Conservation (phyloP, 2,329 filamentous ascomycete genomes). For the Metarhizium album region DNA sequence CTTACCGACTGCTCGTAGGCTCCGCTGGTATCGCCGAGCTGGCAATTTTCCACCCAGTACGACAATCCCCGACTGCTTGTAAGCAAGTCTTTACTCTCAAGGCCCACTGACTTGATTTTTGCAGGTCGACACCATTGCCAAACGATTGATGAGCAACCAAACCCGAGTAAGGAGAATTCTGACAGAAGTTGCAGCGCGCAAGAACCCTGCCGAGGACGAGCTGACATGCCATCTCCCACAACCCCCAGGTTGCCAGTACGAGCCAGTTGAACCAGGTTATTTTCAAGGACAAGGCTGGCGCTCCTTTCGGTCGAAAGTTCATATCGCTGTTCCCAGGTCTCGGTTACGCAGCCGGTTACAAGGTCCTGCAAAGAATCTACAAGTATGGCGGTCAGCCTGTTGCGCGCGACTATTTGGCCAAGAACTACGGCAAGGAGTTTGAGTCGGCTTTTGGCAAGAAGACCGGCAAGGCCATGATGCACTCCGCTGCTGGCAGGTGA, state of each 20-base stretch:
- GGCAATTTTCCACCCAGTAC: constrained; percentile 82
- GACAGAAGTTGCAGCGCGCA: neutral
- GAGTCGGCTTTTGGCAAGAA: constrained; percentile 89
- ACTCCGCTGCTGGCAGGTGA: constrained; percentile 86
- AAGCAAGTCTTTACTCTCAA: neutral
- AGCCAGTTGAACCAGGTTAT: constrained; percentile 78
- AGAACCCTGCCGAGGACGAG: constrained; percentile 10
- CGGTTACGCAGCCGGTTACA: constrained; percentile 96
- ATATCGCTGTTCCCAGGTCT: constrained; percentile 93
- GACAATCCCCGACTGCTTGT: constrained; percentile 17
- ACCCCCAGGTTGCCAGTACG: constrained; percentile 20
- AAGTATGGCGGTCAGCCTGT: constrained; percentile 98
- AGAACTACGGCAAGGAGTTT: constrained; percentile 73
- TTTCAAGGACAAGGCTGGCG: constrained; percentile 79
- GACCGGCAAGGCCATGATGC: constrained; percentile 96
- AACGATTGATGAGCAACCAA: constrained; percentile 98
- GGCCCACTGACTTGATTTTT: neutral
- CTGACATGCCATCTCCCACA: constrained; percentile 2
- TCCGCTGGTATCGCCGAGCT: constrained; percentile 89
- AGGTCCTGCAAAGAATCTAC: constrained; percentile 93
- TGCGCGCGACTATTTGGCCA: constrained; percentile 75
- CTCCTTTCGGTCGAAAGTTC: constrained; percentile 65
- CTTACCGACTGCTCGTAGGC: constrained; percentile 40
- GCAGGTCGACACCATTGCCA: constrained; percentile 93
- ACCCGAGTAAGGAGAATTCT: constrained; percentile 38